Evolutionary conservation across 2,329 filamentous ascomycete genomes (phyloP), one percentile per base, ranked within the genome.

Genomic region (Cladosporium velox): DNA sequence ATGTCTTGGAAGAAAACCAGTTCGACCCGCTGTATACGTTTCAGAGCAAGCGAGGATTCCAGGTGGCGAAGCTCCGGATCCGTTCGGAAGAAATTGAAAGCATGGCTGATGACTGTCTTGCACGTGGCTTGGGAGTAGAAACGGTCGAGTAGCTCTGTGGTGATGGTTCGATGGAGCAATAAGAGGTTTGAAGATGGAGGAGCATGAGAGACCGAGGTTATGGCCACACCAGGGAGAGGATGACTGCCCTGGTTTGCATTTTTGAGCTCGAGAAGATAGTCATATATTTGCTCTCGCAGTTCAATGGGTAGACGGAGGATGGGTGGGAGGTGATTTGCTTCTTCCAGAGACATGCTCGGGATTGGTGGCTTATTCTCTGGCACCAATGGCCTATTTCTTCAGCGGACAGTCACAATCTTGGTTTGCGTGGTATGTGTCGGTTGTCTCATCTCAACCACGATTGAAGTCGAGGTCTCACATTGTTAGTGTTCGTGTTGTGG

Each of bases 211-310:
- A 77, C 73, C 26, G 72, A 72, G 21, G 74, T 77, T n/a, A 77
- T 76, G 64, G 74, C 76, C 14, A 74, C 63, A 5, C 65, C 55
- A 15, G 66, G 59, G 11, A 59, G 57, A 2, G 58, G 55, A 47
- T 65, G 58, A 18, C 55, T 59, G 41, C 47, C 58, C 34, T 65
- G 55, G 12, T 51, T 58, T 12, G 57, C 44, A 18, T 30, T 38
- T 12, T 65, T 47, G 32, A 59, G 64, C 3, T 61, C 12, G n/a
- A 80, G 76, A 47, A 80, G 44, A 61, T 74, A 71, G 28, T 64
- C 55, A 70, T 79, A 81, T 41, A 81, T 79, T 8, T 76, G 68
- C n/a, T 75, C 71, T 15, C 79, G 77, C 30, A 82, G 71, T 64
- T 82, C 79, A 64, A 77, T 59, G 3, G 79, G 79, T 10, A 81